A percentile compares a stretch with the other conserved stretches of the same genome.
Evolutionary conservation across 495 filamentous ascomycete species (phyloP).

Genomic region (Lepidopterella palustris): DNA sequence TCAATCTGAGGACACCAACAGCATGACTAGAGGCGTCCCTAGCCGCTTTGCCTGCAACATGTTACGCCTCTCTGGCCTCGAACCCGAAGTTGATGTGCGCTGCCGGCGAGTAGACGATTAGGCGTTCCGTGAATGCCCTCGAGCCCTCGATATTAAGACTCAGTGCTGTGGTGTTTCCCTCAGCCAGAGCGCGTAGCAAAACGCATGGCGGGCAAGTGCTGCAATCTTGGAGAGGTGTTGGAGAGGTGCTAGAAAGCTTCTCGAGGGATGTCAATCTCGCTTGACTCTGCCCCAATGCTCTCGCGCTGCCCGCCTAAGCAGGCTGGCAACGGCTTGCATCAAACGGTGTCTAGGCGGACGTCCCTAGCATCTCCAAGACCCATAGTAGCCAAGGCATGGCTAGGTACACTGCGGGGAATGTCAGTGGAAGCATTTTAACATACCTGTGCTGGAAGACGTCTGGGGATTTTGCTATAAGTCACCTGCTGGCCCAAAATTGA

Average conservation of each 20-base stretch:
- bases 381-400: background rate
- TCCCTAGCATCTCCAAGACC: background rate
- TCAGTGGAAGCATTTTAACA: background rate
- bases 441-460: background rate
- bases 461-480: background rate
- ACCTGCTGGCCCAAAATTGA: background rate
- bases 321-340: background rate
- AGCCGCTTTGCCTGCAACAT: background rate
- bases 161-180: background rate
- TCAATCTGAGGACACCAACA: background rate
- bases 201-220: background rate
- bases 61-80: background rate
- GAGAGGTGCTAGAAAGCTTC: constrained; percentile 3
- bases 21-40: background rate
- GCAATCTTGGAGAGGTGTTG: background rate
- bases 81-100: background rate
- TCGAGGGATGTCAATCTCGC: constrained; percentile 24
- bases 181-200: background rate
- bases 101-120: background rate
- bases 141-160: background rate
- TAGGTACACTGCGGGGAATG: background rate
- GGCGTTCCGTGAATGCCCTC: background rate
- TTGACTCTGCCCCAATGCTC: background rate
- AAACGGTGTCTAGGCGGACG: background rate
- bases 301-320: background rate